phyloP scores from a whole-genome alignment of 2,329 filamentous ascomycete genomes.

The Samsoniella hepiali region DNA sequence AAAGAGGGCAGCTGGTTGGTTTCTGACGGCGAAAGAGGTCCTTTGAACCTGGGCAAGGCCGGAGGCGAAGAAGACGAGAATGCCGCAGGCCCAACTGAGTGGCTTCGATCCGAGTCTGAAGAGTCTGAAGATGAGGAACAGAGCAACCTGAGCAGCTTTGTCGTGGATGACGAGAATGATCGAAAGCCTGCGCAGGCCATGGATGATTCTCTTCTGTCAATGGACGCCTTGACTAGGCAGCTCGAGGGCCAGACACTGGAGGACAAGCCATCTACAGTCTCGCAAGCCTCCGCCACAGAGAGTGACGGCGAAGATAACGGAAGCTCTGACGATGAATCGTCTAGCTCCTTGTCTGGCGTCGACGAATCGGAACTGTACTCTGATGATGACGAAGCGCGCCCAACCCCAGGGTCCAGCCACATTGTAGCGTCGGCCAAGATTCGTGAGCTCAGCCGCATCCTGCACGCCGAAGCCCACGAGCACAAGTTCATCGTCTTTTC shows the following conservation, averaged over 20 bases:
- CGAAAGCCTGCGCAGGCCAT: conserved; percentile 30
- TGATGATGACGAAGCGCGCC: conserved; percentile 38
- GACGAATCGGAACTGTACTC: conserved; percentile 42
- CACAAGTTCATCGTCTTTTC: conserved; percentile 99
- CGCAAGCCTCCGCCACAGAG: conserved; percentile 18
- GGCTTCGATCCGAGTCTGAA: conserved; percentile 66
- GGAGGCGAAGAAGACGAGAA: conserved; percentile 87
- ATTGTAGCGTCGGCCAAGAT: conserved; percentile 85
- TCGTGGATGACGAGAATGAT: conserved; percentile 49
- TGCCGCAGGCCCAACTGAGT: conserved; percentile 81
- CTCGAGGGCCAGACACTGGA: conserved; percentile 37
- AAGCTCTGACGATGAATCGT: conserved; percentile 6
- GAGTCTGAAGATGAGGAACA: conserved; percentile 52
- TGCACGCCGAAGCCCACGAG: conserved; percentile 70
- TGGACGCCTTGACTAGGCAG: conserved; percentile 36
- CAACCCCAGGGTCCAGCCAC: conserved; percentile 37
- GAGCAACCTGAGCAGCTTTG: conserved; percentile 54
- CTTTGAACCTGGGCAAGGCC: conserved; percentile 65
- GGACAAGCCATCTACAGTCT: conserved; percentile 24
- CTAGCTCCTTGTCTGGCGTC: conserved; percentile 30
- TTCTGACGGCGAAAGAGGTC: conserved; percentile 59
- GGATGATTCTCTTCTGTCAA: conserved; percentile 34
- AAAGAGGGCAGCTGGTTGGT: conserved; percentile 79
- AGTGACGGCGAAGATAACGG: background rate
- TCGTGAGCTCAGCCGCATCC: conserved; percentile 74